Evolutionary conservation across 1,139 yeast species (phyloP).

Genomic region (Pichia sp.): DNA sequence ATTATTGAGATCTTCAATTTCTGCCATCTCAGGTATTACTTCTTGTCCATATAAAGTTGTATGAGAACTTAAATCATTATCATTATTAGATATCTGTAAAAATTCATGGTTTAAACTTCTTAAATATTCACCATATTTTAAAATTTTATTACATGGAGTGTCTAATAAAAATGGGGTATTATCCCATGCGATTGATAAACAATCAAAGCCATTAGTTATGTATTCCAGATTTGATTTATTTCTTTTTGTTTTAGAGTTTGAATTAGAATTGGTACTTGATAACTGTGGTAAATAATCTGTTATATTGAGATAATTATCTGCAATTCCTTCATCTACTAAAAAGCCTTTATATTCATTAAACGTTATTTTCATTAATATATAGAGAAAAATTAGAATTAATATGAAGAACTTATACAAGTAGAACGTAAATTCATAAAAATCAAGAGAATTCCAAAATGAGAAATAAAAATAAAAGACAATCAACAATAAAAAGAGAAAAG

Average conservation of each 20-base stretch:
- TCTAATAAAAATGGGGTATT: neutral
- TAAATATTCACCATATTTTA: neutral
- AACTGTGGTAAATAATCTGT: neutral
- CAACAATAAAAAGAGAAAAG: neutral
- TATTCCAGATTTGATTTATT: neutral
- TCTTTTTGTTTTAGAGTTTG: neutral
- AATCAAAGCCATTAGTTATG: conserved; percentile 12
- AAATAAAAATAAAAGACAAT: too few relatives aligned
- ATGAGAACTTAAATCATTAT: conserved; percentile 18
- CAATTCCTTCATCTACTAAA: neutral
- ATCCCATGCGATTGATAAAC: conserved; percentile 7
- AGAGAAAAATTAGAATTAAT: neutral
- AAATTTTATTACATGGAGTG: neutral
- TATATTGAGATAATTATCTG: conserved; percentile 1
- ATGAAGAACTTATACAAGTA: too few relatives aligned
- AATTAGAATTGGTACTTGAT: neutral
- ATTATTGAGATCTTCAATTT: neutral
- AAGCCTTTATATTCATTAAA: conserved; percentile 12
- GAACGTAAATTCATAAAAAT: too few relatives aligned
- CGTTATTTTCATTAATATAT: conserved; percentile 3
- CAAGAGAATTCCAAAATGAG: too few relatives aligned
- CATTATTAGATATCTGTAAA: conserved; percentile 33
- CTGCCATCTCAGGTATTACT: neutral
- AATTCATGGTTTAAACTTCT: neutral
- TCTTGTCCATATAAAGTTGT: conserved; percentile 11